These are phyloP conservation scores for Blastobotrys capitulatus DNA, from an alignment of 1,139 yeast genomes.

Conservation along the genomic window DNA sequence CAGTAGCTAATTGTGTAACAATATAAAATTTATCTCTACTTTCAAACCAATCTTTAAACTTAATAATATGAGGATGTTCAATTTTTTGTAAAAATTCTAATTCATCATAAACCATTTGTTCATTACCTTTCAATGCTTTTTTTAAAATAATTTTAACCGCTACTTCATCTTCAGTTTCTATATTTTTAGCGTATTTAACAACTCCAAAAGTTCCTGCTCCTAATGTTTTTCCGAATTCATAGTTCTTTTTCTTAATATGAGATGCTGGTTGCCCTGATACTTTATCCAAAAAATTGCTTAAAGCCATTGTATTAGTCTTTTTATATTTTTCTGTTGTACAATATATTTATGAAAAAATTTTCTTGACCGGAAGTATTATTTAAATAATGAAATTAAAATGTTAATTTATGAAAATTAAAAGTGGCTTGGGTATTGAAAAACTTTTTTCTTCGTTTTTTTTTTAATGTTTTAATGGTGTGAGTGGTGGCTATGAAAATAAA, in stretches of 20 bases:
- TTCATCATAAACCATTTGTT: slow-evolving; percentile 68
- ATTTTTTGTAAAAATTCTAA: slow-evolving; percentile 59
- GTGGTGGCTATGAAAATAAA: too few species aligned
- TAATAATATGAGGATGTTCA: slow-evolving; percentile 76
- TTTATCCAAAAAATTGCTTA: slow-evolving; percentile 33
- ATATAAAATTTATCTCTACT: slow-evolving; percentile 49
- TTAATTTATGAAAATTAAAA: too few species aligned
- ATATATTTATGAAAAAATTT: neutral
- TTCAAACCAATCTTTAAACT: slow-evolving; percentile 85
- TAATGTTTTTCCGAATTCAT: slow-evolving; percentile 68
- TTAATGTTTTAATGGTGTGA: too few species aligned
- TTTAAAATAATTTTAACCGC: slow-evolving; percentile 83
- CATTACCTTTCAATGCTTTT: slow-evolving; percentile 74
- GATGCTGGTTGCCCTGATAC: slow-evolving; percentile 71
- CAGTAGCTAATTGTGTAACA: slow-evolving; percentile 65
- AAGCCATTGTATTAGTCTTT: neutral
- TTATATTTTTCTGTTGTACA: neutral
- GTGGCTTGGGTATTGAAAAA: too few species aligned
- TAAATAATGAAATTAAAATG: too few species aligned
- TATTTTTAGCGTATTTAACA: slow-evolving; percentile 68
- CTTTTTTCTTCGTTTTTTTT: too few species aligned
- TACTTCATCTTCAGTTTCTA: slow-evolving; percentile 59
- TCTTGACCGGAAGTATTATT: too few species aligned
- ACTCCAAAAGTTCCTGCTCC: slow-evolving; percentile 95
- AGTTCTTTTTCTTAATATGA: slow-evolving; percentile 56